These are phyloP conservation scores for Mesotaenium endlicherianum DNA, from an alignment of 139 green algal genomes.

Conservation along the genomic window DNA sequence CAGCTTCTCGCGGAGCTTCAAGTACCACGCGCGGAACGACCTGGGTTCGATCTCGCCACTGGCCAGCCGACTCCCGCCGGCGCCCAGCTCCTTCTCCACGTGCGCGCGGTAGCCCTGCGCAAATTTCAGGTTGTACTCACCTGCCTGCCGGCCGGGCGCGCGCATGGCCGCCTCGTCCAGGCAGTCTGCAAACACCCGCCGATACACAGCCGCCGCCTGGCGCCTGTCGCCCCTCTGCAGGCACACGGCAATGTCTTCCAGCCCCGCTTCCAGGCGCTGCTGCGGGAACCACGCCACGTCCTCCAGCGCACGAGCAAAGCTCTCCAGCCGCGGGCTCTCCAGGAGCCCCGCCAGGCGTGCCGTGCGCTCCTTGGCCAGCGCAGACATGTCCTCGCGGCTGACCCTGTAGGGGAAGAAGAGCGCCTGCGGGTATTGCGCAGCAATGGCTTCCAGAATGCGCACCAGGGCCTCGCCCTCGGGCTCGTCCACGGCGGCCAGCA, in stretches of 20 bases:
- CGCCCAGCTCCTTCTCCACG: background rate
- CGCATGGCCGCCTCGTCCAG: background rate
- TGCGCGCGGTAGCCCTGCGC: background rate
- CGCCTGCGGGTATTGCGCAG: slow-evolving; percentile 53
- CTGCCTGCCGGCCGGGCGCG: background rate
- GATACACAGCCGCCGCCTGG: background rate
- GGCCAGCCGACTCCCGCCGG: background rate
- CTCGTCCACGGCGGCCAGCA: slow-evolving; percentile 56
- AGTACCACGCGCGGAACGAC: no score
- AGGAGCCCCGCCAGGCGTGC: background rate
- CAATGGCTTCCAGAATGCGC: slow-evolving; percentile 49
- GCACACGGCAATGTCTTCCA: slow-evolving; percentile 8
- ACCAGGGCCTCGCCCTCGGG: slow-evolving; percentile 50
- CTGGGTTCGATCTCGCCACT: background rate
- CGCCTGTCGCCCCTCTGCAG: slow-evolving; percentile 9
- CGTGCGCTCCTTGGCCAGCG: background rate
- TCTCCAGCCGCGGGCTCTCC: background rate
- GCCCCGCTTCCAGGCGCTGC: slow-evolving; percentile 4
- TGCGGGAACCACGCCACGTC: slow-evolving; percentile 42
- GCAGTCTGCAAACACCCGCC: background rate
- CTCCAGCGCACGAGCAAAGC: slow-evolving; percentile 21
- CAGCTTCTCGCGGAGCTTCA: no score
- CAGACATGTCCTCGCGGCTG: background rate
- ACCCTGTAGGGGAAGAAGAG: slow-evolving; percentile 58
- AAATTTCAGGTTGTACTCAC: slow-evolving; percentile 25